Conservation (phyloP, 306 rosid species). For the Lablab purpureus region DNA sequence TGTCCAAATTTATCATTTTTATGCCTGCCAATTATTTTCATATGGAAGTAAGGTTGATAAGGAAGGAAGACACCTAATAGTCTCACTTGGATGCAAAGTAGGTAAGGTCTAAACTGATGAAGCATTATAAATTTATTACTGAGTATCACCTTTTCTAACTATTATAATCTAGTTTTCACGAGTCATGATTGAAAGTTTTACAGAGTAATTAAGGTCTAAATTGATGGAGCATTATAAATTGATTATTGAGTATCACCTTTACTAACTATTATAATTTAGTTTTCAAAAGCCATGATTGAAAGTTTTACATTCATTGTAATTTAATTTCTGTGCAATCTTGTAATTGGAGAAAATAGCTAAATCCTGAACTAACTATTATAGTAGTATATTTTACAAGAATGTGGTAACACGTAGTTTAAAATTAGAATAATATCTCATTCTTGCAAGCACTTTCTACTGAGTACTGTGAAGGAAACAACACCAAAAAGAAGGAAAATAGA, state of each 20-base stretch:
- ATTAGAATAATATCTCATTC: neutral
- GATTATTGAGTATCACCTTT: conserved; percentile 8
- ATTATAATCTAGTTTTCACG: too few relatives aligned
- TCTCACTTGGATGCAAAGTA: conserved; percentile 9
- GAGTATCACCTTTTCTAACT: too few relatives aligned
- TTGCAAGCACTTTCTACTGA: too few relatives aligned
- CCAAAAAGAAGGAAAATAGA: too few relatives aligned
- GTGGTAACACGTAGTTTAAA: neutral
- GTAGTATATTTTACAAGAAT: too few relatives aligned
- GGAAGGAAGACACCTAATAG: neutral
- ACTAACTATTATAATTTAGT: neutral
- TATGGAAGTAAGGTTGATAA: neutral
- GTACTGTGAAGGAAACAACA: too few relatives aligned
- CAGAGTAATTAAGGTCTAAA: too few relatives aligned
- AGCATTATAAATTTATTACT: too few relatives aligned
- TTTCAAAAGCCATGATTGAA: neutral
- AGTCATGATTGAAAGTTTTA: too few relatives aligned
- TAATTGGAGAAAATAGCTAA: neutral
- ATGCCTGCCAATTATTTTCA: neutral
- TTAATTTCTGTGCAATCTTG: neutral
- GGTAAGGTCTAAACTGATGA: too few relatives aligned
- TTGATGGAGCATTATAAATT: neutral
- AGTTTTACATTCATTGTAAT: too few relatives aligned
- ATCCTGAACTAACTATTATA: too few relatives aligned
- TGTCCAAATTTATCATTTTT: neutral